Percentiles rank a stretch among this genome's conserved stretches.
Evolutionary conservation across 495 filamentous ascomycete species (phyloP).

Genomic region (Penicillium arizonense): DNA sequence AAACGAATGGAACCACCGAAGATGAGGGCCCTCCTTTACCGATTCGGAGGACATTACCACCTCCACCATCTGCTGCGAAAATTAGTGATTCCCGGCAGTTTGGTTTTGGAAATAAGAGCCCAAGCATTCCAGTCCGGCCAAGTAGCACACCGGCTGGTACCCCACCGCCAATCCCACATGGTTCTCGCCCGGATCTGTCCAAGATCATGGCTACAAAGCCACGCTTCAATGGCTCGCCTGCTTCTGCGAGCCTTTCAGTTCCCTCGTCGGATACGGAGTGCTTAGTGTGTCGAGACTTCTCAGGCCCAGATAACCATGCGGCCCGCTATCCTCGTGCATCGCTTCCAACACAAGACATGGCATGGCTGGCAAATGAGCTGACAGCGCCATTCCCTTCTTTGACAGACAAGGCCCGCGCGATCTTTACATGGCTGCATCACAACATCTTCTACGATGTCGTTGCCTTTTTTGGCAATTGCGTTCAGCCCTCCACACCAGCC

Average conservation of each 20-base stretch:
- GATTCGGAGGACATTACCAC: conserved; percentile 32
- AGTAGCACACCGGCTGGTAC: conserved; percentile 14
- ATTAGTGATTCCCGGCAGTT: conserved; percentile 32
- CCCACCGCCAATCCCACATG: conserved; percentile 56
- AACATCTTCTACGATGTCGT: conserved; percentile 83
- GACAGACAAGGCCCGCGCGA: conserved; percentile 86
- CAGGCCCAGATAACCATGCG: conserved; percentile 73
- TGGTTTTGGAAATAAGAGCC: conserved; percentile 41
- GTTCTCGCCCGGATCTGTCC: conserved; percentile 58
- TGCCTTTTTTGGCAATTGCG: conserved; percentile 68
- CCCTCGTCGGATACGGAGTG: conserved; percentile 47
- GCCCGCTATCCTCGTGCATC: conserved; percentile 69
- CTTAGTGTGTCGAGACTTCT: conserved; percentile 84
- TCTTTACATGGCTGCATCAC: conserved; percentile 96
- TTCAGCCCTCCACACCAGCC: conserved; percentile 64
- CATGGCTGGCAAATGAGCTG: conserved; percentile 72
- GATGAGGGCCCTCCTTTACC: conserved; percentile 18
- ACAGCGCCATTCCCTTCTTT: conserved; percentile 73
- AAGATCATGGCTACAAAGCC: conserved; percentile 56
- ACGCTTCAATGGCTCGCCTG: conserved; percentile 26
- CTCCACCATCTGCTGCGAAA: conserved; percentile 27
- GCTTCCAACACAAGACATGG: conserved; percentile 62
- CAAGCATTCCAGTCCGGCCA: conserved; percentile 15
- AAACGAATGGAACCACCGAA: conserved; percentile 10
- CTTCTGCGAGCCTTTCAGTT: conserved; percentile 13